phyloP scores from a whole-genome alignment of 2,329 filamentous ascomycete genomes.

The Sporothrix protearum region DNA sequence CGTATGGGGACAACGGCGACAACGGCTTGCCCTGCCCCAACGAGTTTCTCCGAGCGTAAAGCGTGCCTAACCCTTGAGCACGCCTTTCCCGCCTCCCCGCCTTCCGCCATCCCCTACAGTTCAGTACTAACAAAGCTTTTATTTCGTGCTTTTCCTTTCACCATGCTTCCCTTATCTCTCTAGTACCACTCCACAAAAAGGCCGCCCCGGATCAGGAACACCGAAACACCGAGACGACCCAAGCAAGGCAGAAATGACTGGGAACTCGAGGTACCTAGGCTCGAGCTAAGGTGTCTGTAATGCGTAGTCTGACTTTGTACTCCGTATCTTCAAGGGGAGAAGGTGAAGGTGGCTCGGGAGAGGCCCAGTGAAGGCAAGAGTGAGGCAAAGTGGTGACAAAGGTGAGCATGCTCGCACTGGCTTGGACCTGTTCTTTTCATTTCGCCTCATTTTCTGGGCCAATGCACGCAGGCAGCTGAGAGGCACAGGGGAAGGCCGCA shows the following conservation, averaged over 20 bases:
- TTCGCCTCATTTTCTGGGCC: background rate
- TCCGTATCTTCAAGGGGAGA: background rate
- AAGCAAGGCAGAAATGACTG: background rate
- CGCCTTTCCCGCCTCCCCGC: constrained; percentile 12
- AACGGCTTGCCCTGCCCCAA: background rate
- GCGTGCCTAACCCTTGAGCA: background rate
- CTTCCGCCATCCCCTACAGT: background rate
- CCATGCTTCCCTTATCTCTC: constrained; percentile 13
- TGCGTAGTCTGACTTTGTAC: no score
- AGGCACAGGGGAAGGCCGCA: background rate
- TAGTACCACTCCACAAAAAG: constrained; percentile 17
- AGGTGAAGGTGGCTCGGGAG: background rate
- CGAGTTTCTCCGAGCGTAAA: constrained; percentile 6
- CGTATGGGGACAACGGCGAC: constrained; percentile 15
- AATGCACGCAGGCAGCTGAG: background rate
- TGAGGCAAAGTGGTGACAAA: background rate
- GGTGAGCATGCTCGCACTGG: background rate
- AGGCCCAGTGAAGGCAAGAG: background rate
- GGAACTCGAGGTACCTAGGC: background rate
- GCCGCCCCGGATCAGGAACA: background rate
- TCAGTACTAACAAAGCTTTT: constrained; percentile 3
- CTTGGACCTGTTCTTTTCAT: background rate
- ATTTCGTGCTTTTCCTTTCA: background rate
- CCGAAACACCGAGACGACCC: constrained; percentile 10
- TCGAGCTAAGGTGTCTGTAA: no score